These are phyloP conservation scores for Sphagnum tenellum DNA, from an alignment of 225 moss, liverwort and hornwort genomes.

Conservation along the genomic window DNA sequence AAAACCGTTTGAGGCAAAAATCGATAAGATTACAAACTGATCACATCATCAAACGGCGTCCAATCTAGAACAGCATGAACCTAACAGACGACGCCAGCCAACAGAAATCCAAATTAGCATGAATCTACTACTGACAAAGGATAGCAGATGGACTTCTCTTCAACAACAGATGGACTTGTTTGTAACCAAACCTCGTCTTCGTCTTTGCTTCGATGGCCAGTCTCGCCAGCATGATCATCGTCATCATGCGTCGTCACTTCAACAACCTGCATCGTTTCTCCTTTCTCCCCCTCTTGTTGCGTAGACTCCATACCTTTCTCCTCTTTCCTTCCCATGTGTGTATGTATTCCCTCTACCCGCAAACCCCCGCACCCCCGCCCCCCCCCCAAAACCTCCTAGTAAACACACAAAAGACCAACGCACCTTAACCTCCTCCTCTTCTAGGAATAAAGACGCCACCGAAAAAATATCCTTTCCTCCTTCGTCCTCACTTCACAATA, in stretches of 20 bases:
- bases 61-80: too few species aligned
- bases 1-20: too few species aligned
- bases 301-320: constrained; percentile 22
- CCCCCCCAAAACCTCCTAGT: too few species aligned
- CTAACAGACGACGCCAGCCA: too few species aligned
- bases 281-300: constrained; percentile 21
- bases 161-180: neutral
- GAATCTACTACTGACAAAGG: neutral
- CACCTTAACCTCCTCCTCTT: too few species aligned
- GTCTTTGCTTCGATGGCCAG: constrained; percentile 42
- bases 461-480: too few species aligned
- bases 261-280: constrained; percentile 3
- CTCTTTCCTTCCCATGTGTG: constrained; percentile 25
- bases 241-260: constrained; percentile 17
- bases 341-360: neutral
- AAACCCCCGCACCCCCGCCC: constrained; percentile 21
- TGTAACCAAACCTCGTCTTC: constrained; percentile 28
- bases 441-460: too few species aligned
- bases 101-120: too few species aligned
- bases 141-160: neutral
- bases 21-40: too few species aligned
- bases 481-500: too few species aligned
- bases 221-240: constrained; percentile 33
- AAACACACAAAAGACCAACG: too few species aligned
- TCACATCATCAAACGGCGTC: too few species aligned